Percentiles rank a stretch among this genome's conserved stretches.
phyloP scores from a whole-genome alignment of 2,329 filamentous ascomycete species.

The Fusarium miscanthi region DNA sequence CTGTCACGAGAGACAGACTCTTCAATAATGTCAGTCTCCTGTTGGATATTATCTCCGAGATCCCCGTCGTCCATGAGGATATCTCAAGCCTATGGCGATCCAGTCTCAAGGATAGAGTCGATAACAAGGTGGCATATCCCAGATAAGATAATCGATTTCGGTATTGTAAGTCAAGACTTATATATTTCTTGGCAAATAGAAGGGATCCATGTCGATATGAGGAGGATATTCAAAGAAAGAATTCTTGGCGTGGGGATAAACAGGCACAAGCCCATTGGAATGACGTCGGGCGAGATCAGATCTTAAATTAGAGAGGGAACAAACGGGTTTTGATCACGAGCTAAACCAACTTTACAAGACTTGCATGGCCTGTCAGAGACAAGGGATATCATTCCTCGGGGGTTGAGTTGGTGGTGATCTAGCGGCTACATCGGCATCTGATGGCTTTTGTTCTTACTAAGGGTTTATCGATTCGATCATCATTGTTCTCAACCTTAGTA shows the following conservation, averaged over 20 bases:
- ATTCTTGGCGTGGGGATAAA: conserved; percentile 18
- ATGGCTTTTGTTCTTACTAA: neutral
- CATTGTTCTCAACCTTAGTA: neutral
- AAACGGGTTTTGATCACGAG: conserved; percentile 20
- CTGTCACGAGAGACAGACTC: conserved; percentile 39
- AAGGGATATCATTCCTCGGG: conserved; percentile 5
- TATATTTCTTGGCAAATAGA: conserved; percentile 1
- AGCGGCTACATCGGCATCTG: conserved; percentile 21
- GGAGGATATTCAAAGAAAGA: neutral
- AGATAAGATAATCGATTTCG: neutral
- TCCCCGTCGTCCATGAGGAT: conserved; percentile 56
- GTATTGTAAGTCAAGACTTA: neutral
- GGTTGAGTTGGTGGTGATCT: neutral
- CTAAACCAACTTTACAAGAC: conserved; percentile 10
- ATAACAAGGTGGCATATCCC: neutral
- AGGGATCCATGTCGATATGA: neutral
- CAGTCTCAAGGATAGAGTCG: neutral
- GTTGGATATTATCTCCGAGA: conserved; percentile 52
- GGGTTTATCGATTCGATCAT: neutral
- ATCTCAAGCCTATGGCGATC: neutral
- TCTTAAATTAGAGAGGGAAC: neutral
- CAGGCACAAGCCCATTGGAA: neutral
- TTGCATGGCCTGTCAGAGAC: conserved; percentile 1
- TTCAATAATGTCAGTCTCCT: conserved; percentile 47
- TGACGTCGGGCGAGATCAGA: conserved; percentile 15